Base-by-base conservation (phyloP, 306 rosid species). In the Vachellia pachyceras region DNA sequence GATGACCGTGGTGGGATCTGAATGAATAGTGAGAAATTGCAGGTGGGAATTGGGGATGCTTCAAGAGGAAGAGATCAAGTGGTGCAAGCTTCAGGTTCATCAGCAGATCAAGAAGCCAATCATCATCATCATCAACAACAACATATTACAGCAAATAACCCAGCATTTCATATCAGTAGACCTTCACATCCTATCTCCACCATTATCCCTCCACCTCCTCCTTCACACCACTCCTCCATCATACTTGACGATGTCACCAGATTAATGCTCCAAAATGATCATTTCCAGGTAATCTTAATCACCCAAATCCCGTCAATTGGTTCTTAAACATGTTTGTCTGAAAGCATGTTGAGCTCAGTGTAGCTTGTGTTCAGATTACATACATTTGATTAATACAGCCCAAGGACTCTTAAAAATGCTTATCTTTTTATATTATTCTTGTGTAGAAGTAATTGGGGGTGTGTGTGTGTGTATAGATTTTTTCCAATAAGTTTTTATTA, bases 1-100 rank as follows among this genome's bases (percentile, higher is more conserved):
- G 5, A 49, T 49, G 18, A 49, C 54, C 14, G 0, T 15, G 54
- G 46, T 6, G 5, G 55, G 3, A 41, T 67, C 10, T 69, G 50
- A 69, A 41, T 9, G 29, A 55, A 55, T n/a, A 8, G 33, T 23
- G 15, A 22, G 36, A 23, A 8, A 50, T 69, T 69, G 39, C 88
- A 95, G 99, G 97, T 89, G 85, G 96, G 96, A 78, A 87, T 91
- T 58, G 98, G 89, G 64, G 99, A 92, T 77, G 84, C 82, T 82
- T 92, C 92, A 23, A 86, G 85, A 17, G 85, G 76, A 82, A 89
- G 94, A 79, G 97, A 91, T 29, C 33, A 29, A 82, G 69, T 76
- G 75, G 69, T 77, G 29, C 78, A 75, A 57, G 88, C 81, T 79
- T 69, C 90, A 69, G 88, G 80, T 22, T 86, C 91, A 79, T 82